phyloP scores from a whole-genome alignment of 805 yeast species.

The Teunomyces cretensis region DNA sequence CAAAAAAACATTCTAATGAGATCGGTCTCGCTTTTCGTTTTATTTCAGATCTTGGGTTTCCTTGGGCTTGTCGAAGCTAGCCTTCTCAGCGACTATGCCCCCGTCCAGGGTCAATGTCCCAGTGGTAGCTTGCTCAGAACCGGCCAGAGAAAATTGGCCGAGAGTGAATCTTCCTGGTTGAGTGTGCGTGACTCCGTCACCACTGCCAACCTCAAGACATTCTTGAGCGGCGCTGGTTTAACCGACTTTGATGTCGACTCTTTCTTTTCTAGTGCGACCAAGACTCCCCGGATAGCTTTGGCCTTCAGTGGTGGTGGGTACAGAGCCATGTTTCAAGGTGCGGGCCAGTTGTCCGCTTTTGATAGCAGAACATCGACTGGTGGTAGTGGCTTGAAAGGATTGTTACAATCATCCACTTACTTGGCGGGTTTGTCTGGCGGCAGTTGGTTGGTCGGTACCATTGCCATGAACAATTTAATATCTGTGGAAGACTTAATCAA shows the following conservation, averaged over 20 bases:
- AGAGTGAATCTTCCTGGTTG: conserved; percentile 10
- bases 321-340: conserved; percentile 63
- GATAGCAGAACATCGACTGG: conserved; percentile 69
- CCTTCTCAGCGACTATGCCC: conserved; percentile 10
- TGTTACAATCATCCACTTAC: conserved; percentile 40
- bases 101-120: conserved; percentile 12
- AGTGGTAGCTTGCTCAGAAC: background rate
- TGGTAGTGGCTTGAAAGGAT: conserved; percentile 10
- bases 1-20: background rate
- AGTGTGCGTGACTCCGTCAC: conserved; percentile 8
- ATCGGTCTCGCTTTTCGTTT: background rate
- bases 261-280: conserved; percentile 6
- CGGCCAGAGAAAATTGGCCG: background rate
- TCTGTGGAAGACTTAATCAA: conserved; percentile 15
- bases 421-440: conserved; percentile 44
- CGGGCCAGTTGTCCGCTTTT: conserved; percentile 79
- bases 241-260: conserved; percentile 11
- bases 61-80: background rate
- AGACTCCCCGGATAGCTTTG: conserved; percentile 28
- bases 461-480: conserved; percentile 18
- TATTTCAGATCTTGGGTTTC: background rate
- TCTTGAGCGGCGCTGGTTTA: conserved; percentile 6
- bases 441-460: conserved; percentile 36
- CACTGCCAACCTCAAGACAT: conserved; percentile 5
- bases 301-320: conserved; percentile 43